These are phyloP conservation scores for Globisporangium irregulare DNA, from an alignment of 352 stramenopile genomes.

Conservation along the genomic window DNA sequence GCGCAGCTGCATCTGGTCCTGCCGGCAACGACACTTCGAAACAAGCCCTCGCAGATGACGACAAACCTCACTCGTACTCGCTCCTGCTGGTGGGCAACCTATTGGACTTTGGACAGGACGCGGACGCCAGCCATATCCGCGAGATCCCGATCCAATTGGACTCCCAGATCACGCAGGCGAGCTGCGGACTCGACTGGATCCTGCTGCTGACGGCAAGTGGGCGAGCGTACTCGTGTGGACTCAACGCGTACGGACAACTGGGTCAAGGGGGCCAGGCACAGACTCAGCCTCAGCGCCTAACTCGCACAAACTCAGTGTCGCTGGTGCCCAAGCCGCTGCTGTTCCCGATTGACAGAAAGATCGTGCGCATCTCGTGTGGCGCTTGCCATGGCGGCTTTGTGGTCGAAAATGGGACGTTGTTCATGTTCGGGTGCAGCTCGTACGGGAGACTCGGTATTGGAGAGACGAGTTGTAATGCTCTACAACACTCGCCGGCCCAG, in stretches of 20 bases:
- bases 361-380: conserved; percentile 52
- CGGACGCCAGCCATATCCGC: conserved; percentile 16
- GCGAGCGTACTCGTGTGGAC: conserved; percentile 31
- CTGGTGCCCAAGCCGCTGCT: conserved; percentile 25
- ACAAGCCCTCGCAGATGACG: background rate
- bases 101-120: conserved; percentile 18
- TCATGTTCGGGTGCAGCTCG: conserved; percentile 66
- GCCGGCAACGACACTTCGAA: background rate
- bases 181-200: conserved; percentile 48
- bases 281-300: background rate
- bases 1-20: background rate
- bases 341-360: conserved; percentile 23
- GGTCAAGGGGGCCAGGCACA: conserved; percentile 34
- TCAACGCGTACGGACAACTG: conserved; percentile 45
- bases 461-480: background rate
- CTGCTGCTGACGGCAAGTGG: conserved; percentile 46
- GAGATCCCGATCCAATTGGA: conserved; percentile 47
- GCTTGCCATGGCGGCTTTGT: conserved; percentile 57
- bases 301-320: background rate
- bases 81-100: conserved; percentile 50
- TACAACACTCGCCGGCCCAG: conserved; percentile 20
- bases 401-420: conserved; percentile 48
- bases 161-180: conserved; percentile 38
- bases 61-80: conserved; percentile 36
- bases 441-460: conserved; percentile 60